phyloP scores from a whole-genome alignment of 208 protist genomes.

The Leishmania tropica region DNA sequence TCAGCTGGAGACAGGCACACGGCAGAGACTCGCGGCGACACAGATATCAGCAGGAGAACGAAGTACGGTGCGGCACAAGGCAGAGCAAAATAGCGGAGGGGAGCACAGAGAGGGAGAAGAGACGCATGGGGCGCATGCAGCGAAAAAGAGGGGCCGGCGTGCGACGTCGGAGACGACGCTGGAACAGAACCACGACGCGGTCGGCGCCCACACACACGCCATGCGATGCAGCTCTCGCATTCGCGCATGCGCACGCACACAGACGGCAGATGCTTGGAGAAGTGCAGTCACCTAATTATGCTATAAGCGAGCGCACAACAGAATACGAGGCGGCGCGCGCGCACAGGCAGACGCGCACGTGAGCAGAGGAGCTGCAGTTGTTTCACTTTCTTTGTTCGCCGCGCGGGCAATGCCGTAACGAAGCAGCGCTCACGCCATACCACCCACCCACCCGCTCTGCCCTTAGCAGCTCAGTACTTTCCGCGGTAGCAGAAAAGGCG shows the following conservation, averaged over 20 bases:
- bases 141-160: too few species aligned
- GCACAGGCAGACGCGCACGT: background rate
- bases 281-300: background rate
- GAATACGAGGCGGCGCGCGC: background rate
- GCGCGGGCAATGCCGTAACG: background rate
- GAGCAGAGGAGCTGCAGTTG: background rate
- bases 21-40: background rate
- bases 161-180: background rate
- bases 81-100: background rate
- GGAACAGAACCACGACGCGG: background rate
- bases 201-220: too few species aligned
- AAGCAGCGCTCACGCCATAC: background rate
- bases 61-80: background rate
- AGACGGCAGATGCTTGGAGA: background rate
- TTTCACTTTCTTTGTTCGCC: background rate
- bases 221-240: background rate
- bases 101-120: background rate
- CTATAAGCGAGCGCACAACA: background rate
- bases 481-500: conserved; percentile 65
- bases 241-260: background rate
- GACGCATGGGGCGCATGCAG: background rate
- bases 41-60: background rate
- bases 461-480: conserved; percentile 13
- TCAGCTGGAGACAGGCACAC: background rate
- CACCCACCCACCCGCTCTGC: background rate